These are phyloP conservation scores for Bodo saltans DNA, from an alignment of 78 protist species.

Conservation along the genomic window DNA sequence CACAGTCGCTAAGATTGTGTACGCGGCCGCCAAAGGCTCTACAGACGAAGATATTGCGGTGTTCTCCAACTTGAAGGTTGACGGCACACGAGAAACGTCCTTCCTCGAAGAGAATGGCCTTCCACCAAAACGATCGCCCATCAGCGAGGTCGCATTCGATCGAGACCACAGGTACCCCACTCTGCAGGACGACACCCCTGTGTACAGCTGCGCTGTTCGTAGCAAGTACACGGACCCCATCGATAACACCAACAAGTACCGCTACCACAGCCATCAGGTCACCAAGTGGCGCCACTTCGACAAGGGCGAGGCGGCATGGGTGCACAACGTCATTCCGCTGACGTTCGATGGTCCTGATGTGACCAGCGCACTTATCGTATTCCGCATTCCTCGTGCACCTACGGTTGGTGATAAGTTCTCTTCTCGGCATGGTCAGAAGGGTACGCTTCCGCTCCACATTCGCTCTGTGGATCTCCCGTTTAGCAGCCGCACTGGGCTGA, in stretches of 20 bases:
- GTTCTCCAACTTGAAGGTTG: constrained; percentile 25
- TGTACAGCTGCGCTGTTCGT: neutral
- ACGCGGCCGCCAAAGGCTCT: constrained; percentile 37
- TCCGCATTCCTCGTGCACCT: constrained; percentile 63
- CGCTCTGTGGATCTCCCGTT: constrained; percentile 94
- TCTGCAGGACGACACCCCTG: neutral
- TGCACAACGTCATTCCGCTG: constrained; percentile 9
- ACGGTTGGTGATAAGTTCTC: constrained; percentile 96
- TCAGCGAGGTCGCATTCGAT: neutral
- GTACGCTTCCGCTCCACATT: constrained; percentile 47
- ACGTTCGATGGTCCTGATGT: neutral
- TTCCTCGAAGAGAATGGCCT: neutral
- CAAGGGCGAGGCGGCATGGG: neutral
- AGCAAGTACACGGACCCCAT: neutral
- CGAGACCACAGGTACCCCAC: neutral
- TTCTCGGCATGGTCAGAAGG: constrained; percentile 95
- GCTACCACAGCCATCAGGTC: neutral
- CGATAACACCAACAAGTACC: neutral
- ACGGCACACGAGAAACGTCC: neutral
- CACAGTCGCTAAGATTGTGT: constrained; percentile 50
- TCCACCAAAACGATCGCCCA: neutral
- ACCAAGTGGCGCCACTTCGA: neutral
- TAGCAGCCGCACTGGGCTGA: constrained; percentile 88
- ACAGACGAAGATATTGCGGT: neutral
- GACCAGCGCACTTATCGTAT: neutral